These are phyloP conservation scores for Myxozyma lipomycoides DNA, from an alignment of 805 yeast genomes.

Conservation along the genomic window DNA sequence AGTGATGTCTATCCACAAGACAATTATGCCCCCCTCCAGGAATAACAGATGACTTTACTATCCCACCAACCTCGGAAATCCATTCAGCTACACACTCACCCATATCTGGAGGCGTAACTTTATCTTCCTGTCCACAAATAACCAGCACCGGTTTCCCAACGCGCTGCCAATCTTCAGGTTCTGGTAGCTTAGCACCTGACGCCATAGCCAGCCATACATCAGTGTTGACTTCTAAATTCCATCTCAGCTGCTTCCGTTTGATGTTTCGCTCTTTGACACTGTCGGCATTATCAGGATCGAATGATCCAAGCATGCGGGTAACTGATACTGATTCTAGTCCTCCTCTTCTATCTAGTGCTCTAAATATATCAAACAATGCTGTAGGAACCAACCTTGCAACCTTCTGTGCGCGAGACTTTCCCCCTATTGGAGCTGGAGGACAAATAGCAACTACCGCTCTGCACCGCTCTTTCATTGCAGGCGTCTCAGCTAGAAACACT, in stretches of 20 bases:
- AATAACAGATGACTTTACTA: constrained; percentile 39
- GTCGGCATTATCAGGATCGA: constrained; percentile 28
- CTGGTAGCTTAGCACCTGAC: constrained; percentile 47
- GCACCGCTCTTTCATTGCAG: constrained; percentile 29
- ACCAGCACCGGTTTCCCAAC: constrained; percentile 46
- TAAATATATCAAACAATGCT: constrained; percentile 49
- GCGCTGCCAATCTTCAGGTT: constrained; percentile 43
- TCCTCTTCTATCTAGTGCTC: constrained; percentile 57
- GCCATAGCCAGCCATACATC: constrained; percentile 52
- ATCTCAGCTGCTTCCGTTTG: constrained; percentile 57
- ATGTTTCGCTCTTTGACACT: constrained; percentile 38
- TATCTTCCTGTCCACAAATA: constrained; percentile 57
- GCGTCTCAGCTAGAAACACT: constrained; percentile 39
- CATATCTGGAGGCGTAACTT: constrained; percentile 48
- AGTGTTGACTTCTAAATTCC: constrained; percentile 65
- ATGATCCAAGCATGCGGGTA: constrained; percentile 46
- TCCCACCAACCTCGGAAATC: constrained; percentile 30
- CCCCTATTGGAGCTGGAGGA: constrained; percentile 35
- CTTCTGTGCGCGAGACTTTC: constrained; percentile 18
- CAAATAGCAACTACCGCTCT: constrained; percentile 37
- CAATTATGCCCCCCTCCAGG: constrained; percentile 61
- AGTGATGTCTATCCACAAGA: constrained; percentile 59
- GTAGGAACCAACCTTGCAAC: constrained; percentile 34
- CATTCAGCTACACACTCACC: constrained; percentile 37
- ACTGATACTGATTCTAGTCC: constrained; percentile 63